These are phyloP conservation scores for Caloboletus firmus DNA, from an alignment of 1,284 basidiomycete species.

Conservation along the genomic window DNA sequence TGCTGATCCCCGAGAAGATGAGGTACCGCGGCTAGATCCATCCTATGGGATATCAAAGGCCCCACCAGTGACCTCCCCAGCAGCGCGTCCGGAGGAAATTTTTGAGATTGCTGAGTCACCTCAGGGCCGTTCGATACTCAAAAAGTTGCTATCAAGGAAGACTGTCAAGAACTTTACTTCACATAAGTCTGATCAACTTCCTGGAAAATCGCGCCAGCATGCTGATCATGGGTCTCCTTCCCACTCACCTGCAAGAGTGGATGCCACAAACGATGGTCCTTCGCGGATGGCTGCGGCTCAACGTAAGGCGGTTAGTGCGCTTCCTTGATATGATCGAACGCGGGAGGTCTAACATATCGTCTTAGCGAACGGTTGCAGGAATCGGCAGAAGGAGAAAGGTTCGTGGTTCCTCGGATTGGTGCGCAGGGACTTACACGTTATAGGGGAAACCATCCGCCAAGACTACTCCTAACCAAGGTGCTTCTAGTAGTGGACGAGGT, in stretches of 20 bases:
- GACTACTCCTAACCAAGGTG: not conserved
- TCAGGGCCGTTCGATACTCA: not conserved
- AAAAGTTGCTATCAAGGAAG: not conserved
- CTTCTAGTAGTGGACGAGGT: not conserved
- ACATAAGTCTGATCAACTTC: not conserved
- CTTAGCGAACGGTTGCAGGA: not conserved
- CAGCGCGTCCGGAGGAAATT: too few species aligned
- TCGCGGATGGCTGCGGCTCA: not conserved
- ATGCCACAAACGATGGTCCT: not conserved
- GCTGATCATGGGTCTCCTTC: not conserved
- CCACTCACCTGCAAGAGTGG: too few species aligned
- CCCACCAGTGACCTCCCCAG: not conserved
- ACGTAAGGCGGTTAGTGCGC: not conserved
- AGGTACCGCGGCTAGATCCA: rapidly evolving
- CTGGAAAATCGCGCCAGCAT: not conserved
- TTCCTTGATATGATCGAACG: not conserved
- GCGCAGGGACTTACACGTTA: not conserved
- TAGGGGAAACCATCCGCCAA: not conserved
- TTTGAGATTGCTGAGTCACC: too few species aligned
- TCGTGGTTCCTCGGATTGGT: too few species aligned
- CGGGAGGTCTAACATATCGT: not conserved
- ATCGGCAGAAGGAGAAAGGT: not conserved
- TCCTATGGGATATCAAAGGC: rapidly evolving
- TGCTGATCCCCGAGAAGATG: too few species aligned
- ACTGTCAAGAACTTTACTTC: not conserved